phyloP scores from a whole-genome alignment of 1,284 basidiomycete genomes.

The Jaminaea rosea region DNA sequence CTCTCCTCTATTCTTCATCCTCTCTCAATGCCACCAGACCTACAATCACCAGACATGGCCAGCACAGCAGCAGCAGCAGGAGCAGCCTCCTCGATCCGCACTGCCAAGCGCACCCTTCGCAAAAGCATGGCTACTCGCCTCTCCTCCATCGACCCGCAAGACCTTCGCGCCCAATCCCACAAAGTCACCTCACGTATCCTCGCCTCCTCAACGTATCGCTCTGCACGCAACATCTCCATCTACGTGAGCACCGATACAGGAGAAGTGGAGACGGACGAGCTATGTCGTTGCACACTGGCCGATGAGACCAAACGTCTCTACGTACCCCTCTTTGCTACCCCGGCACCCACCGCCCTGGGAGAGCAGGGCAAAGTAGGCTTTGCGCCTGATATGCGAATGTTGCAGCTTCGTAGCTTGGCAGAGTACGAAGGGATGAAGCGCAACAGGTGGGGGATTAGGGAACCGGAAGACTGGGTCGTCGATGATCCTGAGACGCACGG shows the following conservation, averaged over 20 bases:
- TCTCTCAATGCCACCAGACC: too few relatives aligned
- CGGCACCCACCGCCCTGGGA: slow-evolving; percentile 14
- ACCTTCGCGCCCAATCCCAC: neutral
- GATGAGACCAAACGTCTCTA: slow-evolving; percentile 46
- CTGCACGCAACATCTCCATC: slow-evolving; percentile 38
- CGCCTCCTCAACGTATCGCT: slow-evolving; percentile 32
- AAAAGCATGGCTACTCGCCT: neutral
- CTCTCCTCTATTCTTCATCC: too few relatives aligned
- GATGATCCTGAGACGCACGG: too few relatives aligned
- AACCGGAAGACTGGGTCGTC: slow-evolving; percentile 34
- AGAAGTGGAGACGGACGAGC: slow-evolving; percentile 46
- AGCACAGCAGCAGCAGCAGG: neutral
- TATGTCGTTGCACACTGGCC: slow-evolving; percentile 25
- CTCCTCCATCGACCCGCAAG: neutral
- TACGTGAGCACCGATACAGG: slow-evolving; percentile 47
- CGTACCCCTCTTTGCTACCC: slow-evolving; percentile 46
- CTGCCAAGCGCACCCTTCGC: neutral
- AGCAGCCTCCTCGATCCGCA: neutral
- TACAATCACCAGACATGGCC: neutral
- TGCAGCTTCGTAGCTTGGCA: slow-evolving; percentile 29
- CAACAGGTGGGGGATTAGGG: slow-evolving; percentile 49
- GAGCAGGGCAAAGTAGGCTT: slow-evolving; percentile 13
- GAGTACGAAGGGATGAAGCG: slow-evolving; percentile 40
- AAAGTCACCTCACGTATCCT: slow-evolving; percentile 27
- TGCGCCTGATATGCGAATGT: slow-evolving; percentile 47